Conservation (phyloP, 2,329 filamentous ascomycete species). For the Fusarium sp. region DNA sequence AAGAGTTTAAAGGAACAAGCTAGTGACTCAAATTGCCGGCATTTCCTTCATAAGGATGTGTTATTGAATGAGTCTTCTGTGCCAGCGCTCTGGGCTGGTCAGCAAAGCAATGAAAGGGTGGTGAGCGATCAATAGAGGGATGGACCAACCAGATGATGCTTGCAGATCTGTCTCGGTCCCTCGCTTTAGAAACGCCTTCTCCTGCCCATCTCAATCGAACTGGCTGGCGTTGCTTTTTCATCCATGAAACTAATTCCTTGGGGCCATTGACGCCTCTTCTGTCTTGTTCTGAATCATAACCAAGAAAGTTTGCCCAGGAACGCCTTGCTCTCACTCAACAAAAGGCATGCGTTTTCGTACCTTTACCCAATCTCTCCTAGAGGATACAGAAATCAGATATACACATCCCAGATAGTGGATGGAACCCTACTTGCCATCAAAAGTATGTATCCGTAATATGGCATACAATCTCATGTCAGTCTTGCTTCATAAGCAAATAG, state of each 20-base stretch:
- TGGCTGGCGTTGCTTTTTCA: conserved; percentile 8
- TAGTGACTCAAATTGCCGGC: conserved; percentile 17
- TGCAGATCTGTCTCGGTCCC: conserved; percentile 39
- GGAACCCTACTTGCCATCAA: neutral
- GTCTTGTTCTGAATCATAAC: neutral
- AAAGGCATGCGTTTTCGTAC: neutral
- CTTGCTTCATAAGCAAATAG: neutral
- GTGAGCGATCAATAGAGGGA: conserved; percentile 28
- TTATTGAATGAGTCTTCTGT: neutral
- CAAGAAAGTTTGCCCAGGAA: conserved; percentile 1
- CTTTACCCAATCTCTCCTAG: neutral
- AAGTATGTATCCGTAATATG: neutral
- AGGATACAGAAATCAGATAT: neutral
- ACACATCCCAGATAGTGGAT: neutral
- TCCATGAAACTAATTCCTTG: neutral
- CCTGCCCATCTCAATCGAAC: conserved; percentile 21
- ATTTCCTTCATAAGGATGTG: conserved; percentile 6
- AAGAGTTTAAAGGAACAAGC: neutral
- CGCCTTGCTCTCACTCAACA: neutral
- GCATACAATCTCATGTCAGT: neutral
- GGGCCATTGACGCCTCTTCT: conserved; percentile 5
- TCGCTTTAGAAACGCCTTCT: conserved; percentile 13
- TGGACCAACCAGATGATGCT: conserved; percentile 26
- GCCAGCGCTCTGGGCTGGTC: conserved; percentile 13
- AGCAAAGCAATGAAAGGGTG: conserved; percentile 8